phyloP scores from a whole-genome alignment of 2,329 filamentous ascomycete genomes.

The Exophiala lecanii-corni region DNA sequence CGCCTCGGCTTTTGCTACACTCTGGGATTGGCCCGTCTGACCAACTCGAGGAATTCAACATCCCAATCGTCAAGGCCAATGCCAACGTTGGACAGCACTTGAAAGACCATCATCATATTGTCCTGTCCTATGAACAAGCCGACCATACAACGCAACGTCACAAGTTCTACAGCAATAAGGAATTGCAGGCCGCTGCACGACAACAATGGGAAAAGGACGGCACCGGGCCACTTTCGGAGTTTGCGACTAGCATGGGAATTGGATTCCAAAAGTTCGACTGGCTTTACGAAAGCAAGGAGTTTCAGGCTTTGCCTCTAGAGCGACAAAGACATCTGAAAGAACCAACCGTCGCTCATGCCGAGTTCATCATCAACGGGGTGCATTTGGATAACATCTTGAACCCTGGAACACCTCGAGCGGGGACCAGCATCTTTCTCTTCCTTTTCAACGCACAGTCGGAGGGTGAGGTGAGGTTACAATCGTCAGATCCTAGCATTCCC shows the following conservation, averaged over 20 bases:
- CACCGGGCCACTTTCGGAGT: constrained; percentile 34
- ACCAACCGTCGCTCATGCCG: constrained; percentile 54
- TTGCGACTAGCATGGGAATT: constrained; percentile 29
- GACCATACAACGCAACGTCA: constrained; percentile 41
- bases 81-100: constrained; percentile 43
- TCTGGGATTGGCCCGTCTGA: constrained; percentile 45
- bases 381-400: constrained; percentile 22
- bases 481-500: constrained; percentile 47
- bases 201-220: constrained; percentile 45
- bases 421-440: constrained; percentile 44
- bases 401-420: constrained; percentile 23
- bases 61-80: constrained; percentile 38
- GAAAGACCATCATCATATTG: constrained; percentile 39
- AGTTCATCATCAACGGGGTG: constrained; percentile 38
- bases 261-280: constrained; percentile 42
- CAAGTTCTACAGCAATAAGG: constrained; percentile 42
- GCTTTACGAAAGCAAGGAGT: constrained; percentile 44
- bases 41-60: constrained; percentile 39
- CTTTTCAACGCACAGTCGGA: constrained; percentile 51
- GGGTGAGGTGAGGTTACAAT: constrained; percentile 51
- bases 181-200: constrained; percentile 43
- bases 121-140: constrained; percentile 36
- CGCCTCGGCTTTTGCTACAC: constrained; percentile 42
- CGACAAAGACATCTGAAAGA: constrained; percentile 44
- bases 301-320: constrained; percentile 43